Percentiles rank a stretch among this genome's conserved stretches.
Conservation (phyloP, 441 rosid genomes). For the Raphanus hybrid region DNA sequence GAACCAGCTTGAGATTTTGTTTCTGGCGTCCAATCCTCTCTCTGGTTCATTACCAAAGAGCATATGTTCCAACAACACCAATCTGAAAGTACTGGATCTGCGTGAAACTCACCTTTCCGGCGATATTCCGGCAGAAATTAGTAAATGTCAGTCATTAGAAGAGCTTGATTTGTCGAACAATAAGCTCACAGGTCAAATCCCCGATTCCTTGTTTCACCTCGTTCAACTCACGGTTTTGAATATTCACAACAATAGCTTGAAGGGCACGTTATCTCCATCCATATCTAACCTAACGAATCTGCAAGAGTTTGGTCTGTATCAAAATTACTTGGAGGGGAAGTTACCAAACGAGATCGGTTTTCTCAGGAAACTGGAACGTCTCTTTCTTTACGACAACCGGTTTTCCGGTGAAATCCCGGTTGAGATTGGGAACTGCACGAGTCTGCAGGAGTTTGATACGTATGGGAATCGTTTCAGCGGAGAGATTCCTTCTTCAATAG, state of each 20-base stretch:
- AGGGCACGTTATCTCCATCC: not conserved
- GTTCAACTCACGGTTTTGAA: not conserved
- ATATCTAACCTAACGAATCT: slow-evolving; percentile 7
- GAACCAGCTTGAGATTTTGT: not conserved
- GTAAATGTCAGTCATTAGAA: not conserved
- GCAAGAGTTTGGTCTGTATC: not conserved
- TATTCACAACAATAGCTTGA: not conserved
- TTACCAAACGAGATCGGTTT: slow-evolving; percentile 1
- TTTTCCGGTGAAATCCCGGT: not conserved
- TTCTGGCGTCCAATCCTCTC: not conserved
- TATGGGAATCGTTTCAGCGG: slow-evolving; percentile 4
- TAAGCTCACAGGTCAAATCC: not conserved
- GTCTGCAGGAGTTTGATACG: not conserved
- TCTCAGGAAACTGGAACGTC: not conserved
- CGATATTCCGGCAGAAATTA: not conserved
- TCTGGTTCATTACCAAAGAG: slow-evolving; percentile 7
- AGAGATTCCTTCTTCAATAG: slow-evolving; percentile 4
- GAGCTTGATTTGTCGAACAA: not conserved
- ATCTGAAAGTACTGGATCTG: not conserved
- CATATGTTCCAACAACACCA: not conserved
- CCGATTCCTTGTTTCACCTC: not conserved
- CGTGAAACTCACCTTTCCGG: not conserved
- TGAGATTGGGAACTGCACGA: slow-evolving; percentile 10
- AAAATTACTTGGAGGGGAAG: not conserved
- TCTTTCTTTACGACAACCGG: not conserved